Evolutionary conservation across 2,329 filamentous ascomycete genomes (phyloP).

Genomic region (Dactylellina sp.): DNA sequence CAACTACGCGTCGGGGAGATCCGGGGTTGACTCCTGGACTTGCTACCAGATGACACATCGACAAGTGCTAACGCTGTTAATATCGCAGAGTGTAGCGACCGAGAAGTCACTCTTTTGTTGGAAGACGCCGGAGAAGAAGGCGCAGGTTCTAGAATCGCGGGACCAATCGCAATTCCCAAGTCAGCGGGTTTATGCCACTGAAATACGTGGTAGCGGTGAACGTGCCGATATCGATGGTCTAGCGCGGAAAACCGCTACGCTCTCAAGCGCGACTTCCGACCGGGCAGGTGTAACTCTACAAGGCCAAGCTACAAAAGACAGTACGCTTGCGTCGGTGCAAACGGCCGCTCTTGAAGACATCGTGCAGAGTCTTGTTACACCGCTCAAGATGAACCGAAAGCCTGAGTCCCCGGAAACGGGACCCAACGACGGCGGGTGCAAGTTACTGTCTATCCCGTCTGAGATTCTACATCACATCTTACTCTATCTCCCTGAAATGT

Average conservation of each 20-base stretch:
- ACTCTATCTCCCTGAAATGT: conserved; percentile 46
- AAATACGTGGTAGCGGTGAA: conserved; percentile 27
- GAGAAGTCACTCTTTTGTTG: conserved; percentile 45
- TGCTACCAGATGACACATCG: conserved; percentile 37
- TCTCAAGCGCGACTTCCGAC: conserved; percentile 24
- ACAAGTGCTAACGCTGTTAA: conserved; percentile 50
- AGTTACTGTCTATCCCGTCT: conserved; percentile 35
- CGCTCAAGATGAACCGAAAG: conserved; percentile 7
- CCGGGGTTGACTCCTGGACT: neutral
- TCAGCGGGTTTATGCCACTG: conserved; percentile 9
- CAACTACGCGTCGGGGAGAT: neutral
- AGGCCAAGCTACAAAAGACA: neutral
- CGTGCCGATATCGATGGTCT: conserved; percentile 4
- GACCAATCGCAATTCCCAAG: neutral
- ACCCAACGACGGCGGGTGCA: neutral
- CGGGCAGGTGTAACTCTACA: conserved; percentile 17
- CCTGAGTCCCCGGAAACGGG: neutral
- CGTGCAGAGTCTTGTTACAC: neutral
- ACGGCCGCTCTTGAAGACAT: neutral
- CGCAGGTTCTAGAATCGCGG: neutral
- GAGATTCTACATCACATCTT: conserved; percentile 52
- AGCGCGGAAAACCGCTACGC: neutral
- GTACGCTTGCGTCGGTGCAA: neutral
- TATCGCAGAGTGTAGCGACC: conserved; percentile 52
- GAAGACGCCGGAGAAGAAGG: conserved; percentile 21